Evolutionary conservation across 345 rosid genomes (phyloP).

Genomic region (Ceriops tagal): DNA sequence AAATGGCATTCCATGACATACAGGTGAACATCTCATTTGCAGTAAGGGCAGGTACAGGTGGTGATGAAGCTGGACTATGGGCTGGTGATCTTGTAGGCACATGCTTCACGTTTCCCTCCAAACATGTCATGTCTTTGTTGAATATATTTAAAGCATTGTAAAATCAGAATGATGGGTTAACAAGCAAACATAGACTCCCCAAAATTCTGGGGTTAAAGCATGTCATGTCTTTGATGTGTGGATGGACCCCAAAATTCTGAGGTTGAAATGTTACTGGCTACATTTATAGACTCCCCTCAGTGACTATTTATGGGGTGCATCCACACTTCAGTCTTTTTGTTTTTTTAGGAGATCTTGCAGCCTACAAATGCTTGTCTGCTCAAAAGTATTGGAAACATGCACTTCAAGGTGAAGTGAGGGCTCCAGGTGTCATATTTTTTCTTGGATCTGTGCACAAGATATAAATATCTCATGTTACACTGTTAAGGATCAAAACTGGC

Average conservation of each 20-base stretch:
- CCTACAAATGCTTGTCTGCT: too few species aligned
- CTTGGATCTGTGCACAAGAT: not conserved
- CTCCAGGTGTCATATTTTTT: not conserved
- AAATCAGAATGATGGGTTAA: conserved; percentile 8
- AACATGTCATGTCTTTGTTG: conserved; percentile 7
- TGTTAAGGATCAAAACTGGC: too few species aligned
- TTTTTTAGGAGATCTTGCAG: too few species aligned
- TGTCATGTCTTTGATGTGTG: too few species aligned
- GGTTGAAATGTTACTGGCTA: not conserved
- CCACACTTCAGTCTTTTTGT: too few species aligned
- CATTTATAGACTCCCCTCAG: not conserved
- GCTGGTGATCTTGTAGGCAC: conserved; percentile 99
- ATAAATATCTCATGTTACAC: not conserved
- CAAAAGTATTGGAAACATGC: too few species aligned
- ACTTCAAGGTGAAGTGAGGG: too few species aligned
- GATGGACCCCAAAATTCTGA: not conserved
- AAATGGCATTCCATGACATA: not conserved
- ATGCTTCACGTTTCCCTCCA: conserved; percentile 53
- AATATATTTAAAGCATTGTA: not conserved
- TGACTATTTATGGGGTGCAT: too few species aligned
- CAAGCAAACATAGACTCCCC: not conserved
- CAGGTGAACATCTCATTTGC: conserved; percentile 20
- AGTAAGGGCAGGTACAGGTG: conserved; percentile 99
- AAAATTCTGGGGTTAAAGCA: not conserved
- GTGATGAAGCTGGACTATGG: conserved; percentile 99